These are phyloP conservation scores for Microstegium vimineum DNA, from an alignment of 176 grass and related monocot species.

Conservation along the genomic window DNA sequence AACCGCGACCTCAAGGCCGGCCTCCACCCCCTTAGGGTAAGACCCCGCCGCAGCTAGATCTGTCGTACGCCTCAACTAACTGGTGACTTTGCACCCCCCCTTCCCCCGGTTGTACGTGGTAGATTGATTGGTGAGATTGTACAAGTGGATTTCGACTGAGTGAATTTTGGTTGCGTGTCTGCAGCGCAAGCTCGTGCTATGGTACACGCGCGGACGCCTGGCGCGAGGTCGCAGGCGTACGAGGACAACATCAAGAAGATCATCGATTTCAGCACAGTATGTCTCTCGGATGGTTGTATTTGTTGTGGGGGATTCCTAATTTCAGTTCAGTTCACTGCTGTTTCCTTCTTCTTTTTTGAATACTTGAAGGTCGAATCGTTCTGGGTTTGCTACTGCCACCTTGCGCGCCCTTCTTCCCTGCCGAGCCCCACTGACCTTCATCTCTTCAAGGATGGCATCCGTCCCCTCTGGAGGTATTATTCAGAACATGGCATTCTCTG, in stretches of 20 bases:
- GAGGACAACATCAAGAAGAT: conserved; percentile 95
- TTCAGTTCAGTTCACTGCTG: conserved; percentile 8
- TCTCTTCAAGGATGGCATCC: conserved; percentile 95
- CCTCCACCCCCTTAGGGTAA: conserved; percentile 91
- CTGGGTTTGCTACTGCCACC: conserved; percentile 96
- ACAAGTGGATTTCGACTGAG: neutral
- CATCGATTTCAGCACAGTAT: conserved; percentile 78
- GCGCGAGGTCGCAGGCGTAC: conserved; percentile 71
- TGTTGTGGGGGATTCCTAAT: neutral
- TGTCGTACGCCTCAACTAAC: neutral
- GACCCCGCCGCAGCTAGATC: conserved; percentile 25
- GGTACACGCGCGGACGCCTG: conserved; percentile 78
- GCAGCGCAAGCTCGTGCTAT: conserved; percentile 82
- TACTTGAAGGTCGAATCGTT: conserved; percentile 80
- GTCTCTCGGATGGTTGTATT: neutral
- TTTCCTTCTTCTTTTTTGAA: neutral
- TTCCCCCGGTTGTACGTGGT: neutral
- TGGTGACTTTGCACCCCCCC: neutral
- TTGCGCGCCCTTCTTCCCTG: conserved; percentile 55
- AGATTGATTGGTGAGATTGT: neutral
- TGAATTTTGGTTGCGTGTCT: neutral
- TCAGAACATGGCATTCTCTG: neutral
- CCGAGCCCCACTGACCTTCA: conserved; percentile 82
- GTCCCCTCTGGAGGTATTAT: conserved; percentile 88
- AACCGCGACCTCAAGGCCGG: conserved; percentile 71